Conservation (phyloP, 352 stramenopile genomes). For the Globisporangium orthogonon region DNA sequence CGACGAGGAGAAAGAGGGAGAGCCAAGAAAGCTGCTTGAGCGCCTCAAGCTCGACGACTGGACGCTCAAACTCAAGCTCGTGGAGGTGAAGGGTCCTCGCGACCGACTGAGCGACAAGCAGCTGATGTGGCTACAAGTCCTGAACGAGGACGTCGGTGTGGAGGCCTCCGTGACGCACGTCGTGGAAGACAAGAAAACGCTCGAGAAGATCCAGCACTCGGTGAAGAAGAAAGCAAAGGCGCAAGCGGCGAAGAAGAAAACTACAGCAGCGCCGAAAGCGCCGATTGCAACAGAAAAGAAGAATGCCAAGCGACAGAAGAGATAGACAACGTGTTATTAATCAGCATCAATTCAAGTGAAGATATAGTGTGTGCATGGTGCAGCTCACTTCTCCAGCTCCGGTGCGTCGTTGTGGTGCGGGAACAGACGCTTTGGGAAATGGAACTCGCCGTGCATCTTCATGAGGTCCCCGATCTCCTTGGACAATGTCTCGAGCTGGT, state of each 20-base stretch:
- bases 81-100: constrained; percentile 85
- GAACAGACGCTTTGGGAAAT: constrained; percentile 29
- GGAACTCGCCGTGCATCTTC: constrained; percentile 23
- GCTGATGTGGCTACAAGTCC: constrained; percentile 62
- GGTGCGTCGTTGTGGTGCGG: constrained; percentile 13
- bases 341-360: background rate
- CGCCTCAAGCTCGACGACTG: constrained; percentile 7
- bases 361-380: background rate
- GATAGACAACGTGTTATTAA: background rate
- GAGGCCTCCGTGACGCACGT: constrained; percentile 65
- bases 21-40: constrained; percentile 9
- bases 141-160: constrained; percentile 51
- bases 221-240: constrained; percentile 16
- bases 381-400: constrained; percentile 3
- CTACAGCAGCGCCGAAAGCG: background rate
- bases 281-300: constrained; percentile 7
- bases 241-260: background rate
- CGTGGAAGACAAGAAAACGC: constrained; percentile 50
- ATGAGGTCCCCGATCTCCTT: constrained; percentile 21
- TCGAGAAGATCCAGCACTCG: constrained; percentile 22
- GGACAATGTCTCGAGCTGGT: constrained; percentile 13
- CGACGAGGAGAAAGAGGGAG: background rate
- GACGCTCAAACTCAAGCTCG: constrained; percentile 41
- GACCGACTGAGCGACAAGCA: constrained; percentile 84
- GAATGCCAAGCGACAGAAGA: constrained; percentile 10